A percentile compares a stretch with the other conserved stretches of the same genome.
Evolutionary conservation across 192 early-diverging fungal genomes (phyloP).

Genomic region (Cladochytrium replicatum): DNA sequence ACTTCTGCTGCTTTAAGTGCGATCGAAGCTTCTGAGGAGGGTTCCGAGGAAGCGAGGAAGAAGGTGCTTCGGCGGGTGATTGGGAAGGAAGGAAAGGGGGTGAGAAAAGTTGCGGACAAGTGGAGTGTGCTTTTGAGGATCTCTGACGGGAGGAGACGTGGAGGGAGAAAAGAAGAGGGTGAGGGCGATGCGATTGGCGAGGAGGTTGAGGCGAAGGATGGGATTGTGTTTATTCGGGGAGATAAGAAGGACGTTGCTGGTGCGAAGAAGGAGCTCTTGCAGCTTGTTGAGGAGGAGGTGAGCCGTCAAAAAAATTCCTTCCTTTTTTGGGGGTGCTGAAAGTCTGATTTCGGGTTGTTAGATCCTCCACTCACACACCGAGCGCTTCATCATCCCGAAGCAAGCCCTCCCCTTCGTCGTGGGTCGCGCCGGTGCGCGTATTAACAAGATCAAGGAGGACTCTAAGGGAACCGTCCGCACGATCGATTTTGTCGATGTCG

Average conservation of each 20-base stretch:
- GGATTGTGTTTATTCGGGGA: conserved; percentile 69
- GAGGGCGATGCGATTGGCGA: conserved; percentile 24
- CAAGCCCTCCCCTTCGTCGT: conserved; percentile 63
- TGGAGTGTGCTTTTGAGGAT: conserved; percentile 51
- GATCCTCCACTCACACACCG: conserved; percentile 42
- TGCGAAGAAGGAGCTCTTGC: conserved; percentile 73
- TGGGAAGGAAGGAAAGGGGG: conserved; percentile 78
- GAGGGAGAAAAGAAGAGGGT: conserved; percentile 39
- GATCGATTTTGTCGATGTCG: conserved; percentile 59
- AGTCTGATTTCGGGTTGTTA: conserved; percentile 8
- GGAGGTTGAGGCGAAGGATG: conserved; percentile 8
- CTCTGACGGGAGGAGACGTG: conserved; percentile 42
- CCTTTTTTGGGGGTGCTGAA: not conserved
- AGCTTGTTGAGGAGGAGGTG: conserved; percentile 72
- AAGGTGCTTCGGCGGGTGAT: conserved; percentile 49
- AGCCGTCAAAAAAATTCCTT: not conserved
- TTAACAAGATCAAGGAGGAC: conserved; percentile 64
- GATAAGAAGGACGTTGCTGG: conserved; percentile 67
- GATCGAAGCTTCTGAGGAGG: conserved; percentile 1
- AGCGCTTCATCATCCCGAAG: conserved; percentile 55
- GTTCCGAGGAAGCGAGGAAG: conserved; percentile 23
- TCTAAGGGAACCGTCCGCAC: conserved; percentile 60
- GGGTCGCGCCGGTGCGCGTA: conserved; percentile 59
- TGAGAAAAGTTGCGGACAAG: conserved; percentile 68
- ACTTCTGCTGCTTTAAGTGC: no score